Evolutionary conservation across 2,329 filamentous ascomycete species (phyloP), one percentile per base, ranked within the genome.

Genomic region (Cadophora luteo-olivacea): DNA sequence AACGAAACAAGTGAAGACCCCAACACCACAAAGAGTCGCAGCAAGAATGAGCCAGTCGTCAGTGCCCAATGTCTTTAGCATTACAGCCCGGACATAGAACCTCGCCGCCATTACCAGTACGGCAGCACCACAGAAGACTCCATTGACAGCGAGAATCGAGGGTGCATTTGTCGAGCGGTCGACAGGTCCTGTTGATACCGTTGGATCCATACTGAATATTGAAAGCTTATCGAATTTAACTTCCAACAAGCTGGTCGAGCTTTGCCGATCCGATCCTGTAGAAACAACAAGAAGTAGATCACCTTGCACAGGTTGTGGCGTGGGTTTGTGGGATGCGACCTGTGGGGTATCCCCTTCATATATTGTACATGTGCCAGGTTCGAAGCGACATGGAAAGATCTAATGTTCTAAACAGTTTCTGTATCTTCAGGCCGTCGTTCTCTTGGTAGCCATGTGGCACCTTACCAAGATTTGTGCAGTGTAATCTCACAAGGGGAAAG

Each of bases 1-100:
- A 19, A 80, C 74, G 69, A 69, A 72, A 38, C 66, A 68, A 1
- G 65, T 29, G n/a, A 73, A 65, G 22, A 68, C 66, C 14, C 55
- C 66, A 8, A 71, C 49, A 16, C 70, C 69, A 57, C 66, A 73
- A 24, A 66, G 24, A 63, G 79, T 78, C 4, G 83, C 80, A 3
- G 76, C 67, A 1, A 81, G 61, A 72, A 85, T 85, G 1, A 81
- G 69, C 68, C 78, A 82, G 72, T 86, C 84, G 75, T 86, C 84
- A 2, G 74, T 52, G 1, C 83, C 83, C 61, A 84, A 77, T 19
- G 80, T 80, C 51, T 81, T 82, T 45, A 85, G 74, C 76, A 85
- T 81, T 8, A 75, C 69, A 8, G 77, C 64, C 32, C 84, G 78
- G 22, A 84, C 83, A 72, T 82, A 84, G 36, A 80, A 75, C 52